phyloP scores from a whole-genome alignment of 495 filamentous ascomycete genomes.

The Xylaria castorea region DNA sequence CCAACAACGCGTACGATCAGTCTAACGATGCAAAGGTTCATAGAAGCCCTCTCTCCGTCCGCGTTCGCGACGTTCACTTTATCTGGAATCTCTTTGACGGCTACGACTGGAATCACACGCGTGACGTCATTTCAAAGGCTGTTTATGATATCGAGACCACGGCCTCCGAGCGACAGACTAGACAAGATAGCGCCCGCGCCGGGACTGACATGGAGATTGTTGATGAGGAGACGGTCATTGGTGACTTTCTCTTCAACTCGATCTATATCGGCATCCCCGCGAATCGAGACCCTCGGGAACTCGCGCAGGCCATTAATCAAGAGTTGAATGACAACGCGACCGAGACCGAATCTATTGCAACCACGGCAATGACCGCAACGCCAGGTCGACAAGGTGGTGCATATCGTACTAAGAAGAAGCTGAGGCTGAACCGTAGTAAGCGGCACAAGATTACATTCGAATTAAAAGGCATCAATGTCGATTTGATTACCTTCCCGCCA shows the following conservation, averaged over 20 bases:
- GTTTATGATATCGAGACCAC: conserved; percentile 84
- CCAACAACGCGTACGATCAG: conserved; percentile 72
- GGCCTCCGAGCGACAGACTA: conserved; percentile 73
- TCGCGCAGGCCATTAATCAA: conserved; percentile 83
- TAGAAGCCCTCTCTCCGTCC: conserved; percentile 74
- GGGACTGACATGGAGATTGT: conserved; percentile 66
- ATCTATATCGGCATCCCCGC: conserved; percentile 95
- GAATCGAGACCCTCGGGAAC: conserved; percentile 80
- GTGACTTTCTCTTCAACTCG: conserved; percentile 96
- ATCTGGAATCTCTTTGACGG: conserved; percentile 99
- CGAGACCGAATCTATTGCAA: conserved; percentile 87
- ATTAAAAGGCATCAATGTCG: conserved; percentile 82
- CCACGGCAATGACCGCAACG: conserved; percentile 68
- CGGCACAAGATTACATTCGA: conserved; percentile 96
- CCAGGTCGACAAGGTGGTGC: conserved; percentile 57
- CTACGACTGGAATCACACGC: conserved; percentile 91
- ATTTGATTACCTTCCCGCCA: conserved; percentile 83
- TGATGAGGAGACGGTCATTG: conserved; percentile 86
- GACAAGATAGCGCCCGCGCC: conserved; percentile 44
- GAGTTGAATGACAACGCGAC: conserved; percentile 85
- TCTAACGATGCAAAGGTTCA: conserved; percentile 66
- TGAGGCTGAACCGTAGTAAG: conserved; percentile 84
- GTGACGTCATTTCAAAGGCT: conserved; percentile 84
- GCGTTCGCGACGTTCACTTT: conserved; percentile 83
- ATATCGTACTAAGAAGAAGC: conserved; percentile 59